Conservation (phyloP, 495 filamentous ascomycete species). For the Aspergillus mulundensis region DNA sequence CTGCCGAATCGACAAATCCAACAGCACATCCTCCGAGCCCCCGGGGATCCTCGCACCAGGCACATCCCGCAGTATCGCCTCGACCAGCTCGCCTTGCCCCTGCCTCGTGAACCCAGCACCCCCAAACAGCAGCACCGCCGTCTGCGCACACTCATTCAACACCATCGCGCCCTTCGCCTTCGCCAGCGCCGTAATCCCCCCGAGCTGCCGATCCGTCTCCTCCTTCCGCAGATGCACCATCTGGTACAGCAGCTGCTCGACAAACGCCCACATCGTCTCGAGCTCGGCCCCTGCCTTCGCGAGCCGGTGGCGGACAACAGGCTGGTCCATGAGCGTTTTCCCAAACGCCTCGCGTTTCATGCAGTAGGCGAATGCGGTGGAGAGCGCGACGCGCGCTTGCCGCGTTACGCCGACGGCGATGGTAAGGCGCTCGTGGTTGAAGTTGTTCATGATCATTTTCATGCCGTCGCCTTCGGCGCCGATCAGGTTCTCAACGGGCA, state of each 20-base stretch:
- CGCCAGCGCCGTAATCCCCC: constrained; percentile 63
- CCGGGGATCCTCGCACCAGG: constrained; percentile 61
- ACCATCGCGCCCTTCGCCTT: constrained; percentile 71
- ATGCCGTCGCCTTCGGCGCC: constrained; percentile 69
- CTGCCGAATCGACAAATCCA: constrained; percentile 67
- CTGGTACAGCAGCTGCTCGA: constrained; percentile 71
- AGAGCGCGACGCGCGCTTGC: constrained; percentile 59
- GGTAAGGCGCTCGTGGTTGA: constrained; percentile 73
- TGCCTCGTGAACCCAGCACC: constrained; percentile 67
- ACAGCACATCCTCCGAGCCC: constrained; percentile 70
- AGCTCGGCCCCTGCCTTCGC: constrained; percentile 66
- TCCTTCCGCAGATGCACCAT: constrained; percentile 59
- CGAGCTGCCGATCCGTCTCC: constrained; percentile 60
- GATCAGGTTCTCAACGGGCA: constrained; percentile 65
- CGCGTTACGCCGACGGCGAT: constrained; percentile 62
- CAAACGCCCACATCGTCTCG: constrained; percentile 68
- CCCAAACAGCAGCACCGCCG: constrained; percentile 65
- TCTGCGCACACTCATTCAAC: constrained; percentile 64
- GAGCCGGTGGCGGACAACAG: constrained; percentile 67
- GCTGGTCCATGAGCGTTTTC: constrained; percentile 67
- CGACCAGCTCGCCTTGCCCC: constrained; percentile 67
- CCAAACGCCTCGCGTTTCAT: constrained; percentile 73
- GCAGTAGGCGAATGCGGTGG: constrained; percentile 62
- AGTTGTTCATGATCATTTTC: constrained; percentile 77
- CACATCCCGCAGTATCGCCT: constrained; percentile 65